phyloP scores from a whole-genome alignment of 805 yeast genomes.

The Pichia exigua region DNA sequence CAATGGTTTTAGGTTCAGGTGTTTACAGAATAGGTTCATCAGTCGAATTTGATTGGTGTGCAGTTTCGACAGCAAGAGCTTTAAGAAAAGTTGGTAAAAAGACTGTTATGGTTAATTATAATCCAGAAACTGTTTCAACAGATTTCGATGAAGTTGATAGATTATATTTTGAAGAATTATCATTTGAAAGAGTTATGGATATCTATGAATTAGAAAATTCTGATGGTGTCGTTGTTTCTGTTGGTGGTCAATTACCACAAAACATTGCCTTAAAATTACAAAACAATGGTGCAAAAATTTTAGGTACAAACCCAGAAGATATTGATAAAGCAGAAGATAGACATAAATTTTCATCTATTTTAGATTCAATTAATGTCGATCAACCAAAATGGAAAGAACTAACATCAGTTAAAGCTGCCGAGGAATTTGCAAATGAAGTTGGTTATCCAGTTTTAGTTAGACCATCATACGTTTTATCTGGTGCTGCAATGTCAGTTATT shows the following conservation, averaged over 20 bases:
- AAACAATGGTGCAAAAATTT: constrained; percentile 72
- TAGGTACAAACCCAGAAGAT: constrained; percentile 92
- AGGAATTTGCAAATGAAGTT: constrained; percentile 73
- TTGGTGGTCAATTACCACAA: constrained; percentile 98
- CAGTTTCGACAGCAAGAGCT: constrained; percentile 93
- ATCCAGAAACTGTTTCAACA: constrained; percentile 97
- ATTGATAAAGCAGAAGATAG: constrained; percentile 98
- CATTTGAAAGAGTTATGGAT: constrained; percentile 94
- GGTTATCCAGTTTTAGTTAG: constrained; percentile 95
- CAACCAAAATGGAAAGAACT: constrained; percentile 98
- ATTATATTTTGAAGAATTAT: constrained; percentile 90
- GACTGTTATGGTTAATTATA: constrained; percentile 94
- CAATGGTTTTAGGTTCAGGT: constrained; percentile 96
- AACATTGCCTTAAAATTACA: constrained; percentile 87
- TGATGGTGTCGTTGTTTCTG: constrained; percentile 87
- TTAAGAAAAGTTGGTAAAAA: constrained; percentile 79
- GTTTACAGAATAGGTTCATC: constrained; percentile 98
- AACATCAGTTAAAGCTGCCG: constrained; percentile 79
- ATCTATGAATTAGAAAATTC: constrained; percentile 89
- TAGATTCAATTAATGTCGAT: constrained; percentile 88
- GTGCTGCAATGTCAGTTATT: constrained; percentile 98
- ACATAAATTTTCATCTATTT: constrained; percentile 90
- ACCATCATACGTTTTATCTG: constrained; percentile 94
- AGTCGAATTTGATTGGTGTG: constrained; percentile 99
- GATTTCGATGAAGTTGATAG: constrained; percentile 98